Percentiles rank a stretch among this genome's conserved stretches.
Conservation (phyloP, 1,139 yeast genomes). For the Candida tetrigidarum region DNA sequence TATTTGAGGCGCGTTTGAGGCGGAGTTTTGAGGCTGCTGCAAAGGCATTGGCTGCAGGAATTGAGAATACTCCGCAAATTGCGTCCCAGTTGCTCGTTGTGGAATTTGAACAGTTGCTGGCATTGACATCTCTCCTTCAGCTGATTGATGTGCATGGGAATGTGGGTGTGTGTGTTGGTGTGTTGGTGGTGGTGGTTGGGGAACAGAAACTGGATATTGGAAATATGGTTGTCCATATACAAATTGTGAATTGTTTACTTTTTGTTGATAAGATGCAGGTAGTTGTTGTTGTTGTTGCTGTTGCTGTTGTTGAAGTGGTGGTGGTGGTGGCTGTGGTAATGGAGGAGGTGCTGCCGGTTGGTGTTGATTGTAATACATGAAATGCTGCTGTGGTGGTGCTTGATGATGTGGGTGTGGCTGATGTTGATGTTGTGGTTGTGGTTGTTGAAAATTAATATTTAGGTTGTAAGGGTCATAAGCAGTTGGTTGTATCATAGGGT, state of each 20-base stretch:
- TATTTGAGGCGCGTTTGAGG: conserved; percentile 2
- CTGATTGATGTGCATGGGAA: too few relatives aligned
- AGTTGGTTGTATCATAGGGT: conserved; percentile 3
- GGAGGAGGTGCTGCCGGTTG: conserved; percentile 9
- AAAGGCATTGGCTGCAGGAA: conserved; percentile 3
- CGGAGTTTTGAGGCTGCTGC: not conserved
- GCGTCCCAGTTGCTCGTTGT: not conserved
- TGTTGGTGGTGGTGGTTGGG: conserved; percentile 10
- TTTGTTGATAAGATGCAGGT: not conserved
- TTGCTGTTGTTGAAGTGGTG: conserved; percentile 15
- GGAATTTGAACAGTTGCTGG: too few relatives aligned
- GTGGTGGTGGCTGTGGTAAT: conserved; percentile 10
- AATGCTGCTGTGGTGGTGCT: conserved; percentile 8
- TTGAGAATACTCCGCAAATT: not conserved
- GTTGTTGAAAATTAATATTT: conserved; percentile 1
- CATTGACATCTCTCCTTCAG: too few relatives aligned
- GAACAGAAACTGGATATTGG: conserved; percentile 3
- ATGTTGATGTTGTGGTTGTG: conserved; percentile 15
- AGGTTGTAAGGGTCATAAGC: conserved; percentile 8
- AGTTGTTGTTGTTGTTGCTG: not conserved
- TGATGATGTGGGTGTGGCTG: conserved; percentile 9
- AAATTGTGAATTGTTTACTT: not conserved
- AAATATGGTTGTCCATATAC: conserved; percentile 1
- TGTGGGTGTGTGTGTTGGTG: too few relatives aligned
- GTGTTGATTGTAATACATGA: conserved; percentile 14